Evolutionary conservation across 2,329 filamentous ascomycete species (phyloP).

Genomic region (Monilinia vaccinii-corymbosi): DNA sequence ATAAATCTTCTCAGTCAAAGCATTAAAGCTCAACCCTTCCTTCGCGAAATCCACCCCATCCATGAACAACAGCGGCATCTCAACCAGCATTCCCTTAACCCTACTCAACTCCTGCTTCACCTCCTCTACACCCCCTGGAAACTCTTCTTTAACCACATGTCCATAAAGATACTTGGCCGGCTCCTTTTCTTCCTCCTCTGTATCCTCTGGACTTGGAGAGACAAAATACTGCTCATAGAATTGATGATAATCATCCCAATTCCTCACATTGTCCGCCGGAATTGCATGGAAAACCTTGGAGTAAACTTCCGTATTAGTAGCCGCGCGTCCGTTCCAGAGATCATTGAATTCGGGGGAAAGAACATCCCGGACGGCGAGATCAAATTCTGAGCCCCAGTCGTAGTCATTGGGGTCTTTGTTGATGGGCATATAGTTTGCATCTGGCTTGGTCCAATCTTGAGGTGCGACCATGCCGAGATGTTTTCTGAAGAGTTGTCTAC

Average conservation of each 20-base stretch:
- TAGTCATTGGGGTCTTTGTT: slow-evolving; percentile 62
- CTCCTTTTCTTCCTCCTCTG: slow-evolving; percentile 31
- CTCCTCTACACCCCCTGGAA: slow-evolving; percentile 62
- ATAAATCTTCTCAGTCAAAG: slow-evolving; percentile 63
- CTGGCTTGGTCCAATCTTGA: slow-evolving; percentile 57
- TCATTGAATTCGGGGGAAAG: slow-evolving; percentile 57
- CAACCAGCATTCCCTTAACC: slow-evolving; percentile 64
- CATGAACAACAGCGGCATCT: slow-evolving; percentile 88
- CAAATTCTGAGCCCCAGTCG: slow-evolving; percentile 59
- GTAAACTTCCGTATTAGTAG: slow-evolving; percentile 72
- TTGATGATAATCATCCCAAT: slow-evolving; percentile 63
- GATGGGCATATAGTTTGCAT: slow-evolving; percentile 71
- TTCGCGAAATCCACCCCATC: slow-evolving; percentile 78
- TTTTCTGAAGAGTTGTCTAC: slow-evolving; percentile 82
- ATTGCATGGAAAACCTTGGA: slow-evolving; percentile 73
- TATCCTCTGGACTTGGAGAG: slow-evolving; percentile 39
- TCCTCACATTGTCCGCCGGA: slow-evolving; percentile 57
- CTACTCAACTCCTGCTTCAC: slow-evolving; percentile 61
- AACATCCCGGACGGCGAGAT: slow-evolving; percentile 65
- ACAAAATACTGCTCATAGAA: slow-evolving; percentile 63
- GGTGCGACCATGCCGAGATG: slow-evolving; percentile 76
- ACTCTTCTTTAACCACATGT: slow-evolving; percentile 75
- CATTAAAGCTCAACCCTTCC: slow-evolving; percentile 65
- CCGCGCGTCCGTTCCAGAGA: slow-evolving; percentile 66
- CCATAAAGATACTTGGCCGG: slow-evolving; percentile 67